Evolutionary conservation across 805 yeast genomes (phyloP).

Genomic region (Barnettozyma populi): DNA sequence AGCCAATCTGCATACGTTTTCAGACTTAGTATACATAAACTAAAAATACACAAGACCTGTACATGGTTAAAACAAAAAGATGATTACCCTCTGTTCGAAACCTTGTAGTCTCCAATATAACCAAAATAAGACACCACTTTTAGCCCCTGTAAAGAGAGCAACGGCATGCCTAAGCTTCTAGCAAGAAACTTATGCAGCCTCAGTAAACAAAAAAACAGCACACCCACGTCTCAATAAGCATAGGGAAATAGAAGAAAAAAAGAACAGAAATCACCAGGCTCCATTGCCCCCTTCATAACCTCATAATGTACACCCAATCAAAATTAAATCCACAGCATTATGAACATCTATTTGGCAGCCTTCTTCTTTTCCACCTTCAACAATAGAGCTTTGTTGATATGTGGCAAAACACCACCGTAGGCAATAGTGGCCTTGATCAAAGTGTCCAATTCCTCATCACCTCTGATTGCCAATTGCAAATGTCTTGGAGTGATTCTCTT

Average conservation of each 20-base stretch:
- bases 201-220: not conserved
- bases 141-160: not conserved
- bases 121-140: not conserved
- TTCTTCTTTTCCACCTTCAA: conserved; percentile 20
- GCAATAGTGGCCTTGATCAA: conserved; percentile 91
- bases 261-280: conserved; percentile 1
- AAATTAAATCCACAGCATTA: not conserved
- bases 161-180: not conserved
- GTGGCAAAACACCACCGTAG: conserved; percentile 99
- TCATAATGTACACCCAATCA: not conserved
- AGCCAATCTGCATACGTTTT: not conserved
- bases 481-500: conserved; percentile 98
- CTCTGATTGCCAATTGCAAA: conserved; percentile 94
- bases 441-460: conserved; percentile 95
- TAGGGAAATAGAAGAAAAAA: not conserved
- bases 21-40: conserved; percentile 8
- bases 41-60: conserved; percentile 8
- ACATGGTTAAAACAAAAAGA: not conserved
- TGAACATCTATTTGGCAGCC: conserved; percentile 8
- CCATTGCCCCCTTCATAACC: not conserved
- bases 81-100: not conserved
- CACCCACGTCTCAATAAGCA: not conserved
- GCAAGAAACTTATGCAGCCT: not conserved
- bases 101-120: not conserved
- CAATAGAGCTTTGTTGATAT: conserved; percentile 41